Conservation (phyloP, 2,329 filamentous ascomycete genomes). For the Exophiala bonariae region DNA sequence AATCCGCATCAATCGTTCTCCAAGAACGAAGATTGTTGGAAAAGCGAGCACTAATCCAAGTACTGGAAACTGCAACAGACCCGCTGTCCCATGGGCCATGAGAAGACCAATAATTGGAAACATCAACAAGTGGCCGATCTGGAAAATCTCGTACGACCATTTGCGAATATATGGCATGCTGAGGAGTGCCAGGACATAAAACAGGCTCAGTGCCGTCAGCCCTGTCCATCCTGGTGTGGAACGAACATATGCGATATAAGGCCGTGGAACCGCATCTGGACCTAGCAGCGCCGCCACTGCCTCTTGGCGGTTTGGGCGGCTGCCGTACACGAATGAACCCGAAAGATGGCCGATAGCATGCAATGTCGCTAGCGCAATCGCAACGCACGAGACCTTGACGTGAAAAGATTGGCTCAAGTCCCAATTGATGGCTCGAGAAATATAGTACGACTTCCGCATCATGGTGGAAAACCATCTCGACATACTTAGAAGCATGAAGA, state of each 20-base stretch:
- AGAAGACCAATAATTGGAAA: constrained; percentile 59
- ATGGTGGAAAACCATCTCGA: constrained; percentile 57
- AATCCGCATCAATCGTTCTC: constrained; percentile 50
- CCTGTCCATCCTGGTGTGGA: constrained; percentile 54
- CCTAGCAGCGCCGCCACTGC: constrained; percentile 48
- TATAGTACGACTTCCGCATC: constrained; percentile 50
- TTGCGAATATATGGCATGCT: constrained; percentile 53
- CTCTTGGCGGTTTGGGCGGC: constrained; percentile 44
- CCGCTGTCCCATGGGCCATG: constrained; percentile 51
- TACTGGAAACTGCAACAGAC: constrained; percentile 56
- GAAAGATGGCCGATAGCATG: constrained; percentile 57
- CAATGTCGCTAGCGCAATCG: constrained; percentile 51
- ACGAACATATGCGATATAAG: constrained; percentile 49
- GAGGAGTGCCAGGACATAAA: constrained; percentile 50
- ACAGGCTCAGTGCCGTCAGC: constrained; percentile 49
- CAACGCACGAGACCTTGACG: constrained; percentile 54
- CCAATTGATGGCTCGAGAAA: constrained; percentile 59
- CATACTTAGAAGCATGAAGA: constrained; percentile 61
- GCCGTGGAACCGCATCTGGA: constrained; percentile 42
- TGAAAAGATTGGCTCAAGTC: constrained; percentile 58
- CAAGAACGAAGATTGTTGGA: constrained; percentile 52
- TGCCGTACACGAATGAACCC: constrained; percentile 54
- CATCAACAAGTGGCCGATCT: constrained; percentile 59
- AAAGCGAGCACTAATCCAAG: constrained; percentile 59
- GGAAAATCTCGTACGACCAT: constrained; percentile 59